phyloP scores from a whole-genome alignment of 2,329 filamentous ascomycete genomes.

The Cercospora brassicicola region DNA sequence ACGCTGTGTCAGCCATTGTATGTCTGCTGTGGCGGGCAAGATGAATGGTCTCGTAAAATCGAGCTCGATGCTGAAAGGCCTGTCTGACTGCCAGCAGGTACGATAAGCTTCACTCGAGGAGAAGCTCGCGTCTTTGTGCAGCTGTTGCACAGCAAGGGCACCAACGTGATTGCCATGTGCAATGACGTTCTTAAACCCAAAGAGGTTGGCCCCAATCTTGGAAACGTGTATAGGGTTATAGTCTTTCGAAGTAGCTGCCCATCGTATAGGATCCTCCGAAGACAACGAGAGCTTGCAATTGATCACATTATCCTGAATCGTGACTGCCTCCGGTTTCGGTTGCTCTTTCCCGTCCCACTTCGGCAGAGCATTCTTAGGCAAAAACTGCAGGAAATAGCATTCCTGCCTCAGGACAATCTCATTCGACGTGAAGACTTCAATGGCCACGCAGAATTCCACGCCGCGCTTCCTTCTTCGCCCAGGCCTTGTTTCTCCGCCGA shows the following conservation, averaged over 20 bases:
- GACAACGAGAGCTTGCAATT: neutral
- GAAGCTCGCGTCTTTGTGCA: neutral
- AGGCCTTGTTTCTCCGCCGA: constrained; percentile 16
- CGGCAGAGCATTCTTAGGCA: constrained; percentile 10
- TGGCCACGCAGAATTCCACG: constrained; percentile 23
- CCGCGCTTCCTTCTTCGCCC: constrained; percentile 22
- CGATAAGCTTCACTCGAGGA: neutral
- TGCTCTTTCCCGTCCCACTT: constrained; percentile 3
- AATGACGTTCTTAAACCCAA: constrained; percentile 24
- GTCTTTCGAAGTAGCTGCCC: constrained; percentile 26
- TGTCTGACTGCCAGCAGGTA: constrained; percentile 8
- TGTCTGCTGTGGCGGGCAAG: constrained; percentile 11
- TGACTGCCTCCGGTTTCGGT: neutral
- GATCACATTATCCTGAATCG: neutral
- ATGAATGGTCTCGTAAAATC: constrained; percentile 17
- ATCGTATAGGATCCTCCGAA: constrained; percentile 16
- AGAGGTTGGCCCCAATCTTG: constrained; percentile 15
- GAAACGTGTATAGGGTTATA: constrained; percentile 29
- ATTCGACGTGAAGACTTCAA: constrained; percentile 8
- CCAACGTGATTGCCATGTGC: constrained; percentile 27
- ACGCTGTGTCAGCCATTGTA: neutral
- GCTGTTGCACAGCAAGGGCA: constrained; percentile 18
- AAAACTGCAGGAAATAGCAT: constrained; percentile 21
- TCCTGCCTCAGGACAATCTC: constrained; percentile 13
- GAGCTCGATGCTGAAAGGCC: constrained; percentile 12